Conservation (phyloP, 176 grass and related monocot genomes). For the Aegilops bicornis region DNA sequence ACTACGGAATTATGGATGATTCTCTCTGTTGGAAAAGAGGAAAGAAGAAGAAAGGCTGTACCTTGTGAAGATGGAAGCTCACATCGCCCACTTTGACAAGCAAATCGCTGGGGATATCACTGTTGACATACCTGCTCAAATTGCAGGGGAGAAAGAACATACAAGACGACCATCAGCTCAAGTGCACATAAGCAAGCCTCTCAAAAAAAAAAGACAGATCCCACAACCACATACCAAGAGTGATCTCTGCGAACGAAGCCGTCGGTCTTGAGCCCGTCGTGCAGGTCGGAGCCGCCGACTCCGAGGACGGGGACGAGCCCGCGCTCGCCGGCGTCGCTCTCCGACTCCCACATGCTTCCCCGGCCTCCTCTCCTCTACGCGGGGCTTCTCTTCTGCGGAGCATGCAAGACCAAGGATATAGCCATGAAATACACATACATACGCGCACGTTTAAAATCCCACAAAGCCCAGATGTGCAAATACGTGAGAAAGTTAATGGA, state of each 20-base stretch:
- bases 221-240: slow-evolving; percentile 53
- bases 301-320: slow-evolving; percentile 55
- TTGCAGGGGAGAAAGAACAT: background rate
- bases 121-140: slow-evolving; percentile 75
- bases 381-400: background rate
- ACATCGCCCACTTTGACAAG: slow-evolving; percentile 69
- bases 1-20: background rate
- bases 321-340: slow-evolving; percentile 63
- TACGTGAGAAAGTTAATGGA: background rate
- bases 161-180: background rate
- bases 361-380: background rate
- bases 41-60: background rate
- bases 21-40: background rate
- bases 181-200: background rate
- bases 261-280: slow-evolving; percentile 65
- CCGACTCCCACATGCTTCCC: slow-evolving; percentile 78
- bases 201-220: background rate
- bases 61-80: slow-evolving; percentile 99
- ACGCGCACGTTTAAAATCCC: background rate
- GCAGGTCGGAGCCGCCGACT: slow-evolving; percentile 39
- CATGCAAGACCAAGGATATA: background rate
- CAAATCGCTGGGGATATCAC: slow-evolving; percentile 94
- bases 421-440: background rate
- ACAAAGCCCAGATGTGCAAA: background rate
- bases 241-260: slow-evolving; percentile 77